These are phyloP conservation scores for Dryas integrifolia DNA, from an alignment of 331 rosid genomes.

Conservation along the genomic window DNA sequence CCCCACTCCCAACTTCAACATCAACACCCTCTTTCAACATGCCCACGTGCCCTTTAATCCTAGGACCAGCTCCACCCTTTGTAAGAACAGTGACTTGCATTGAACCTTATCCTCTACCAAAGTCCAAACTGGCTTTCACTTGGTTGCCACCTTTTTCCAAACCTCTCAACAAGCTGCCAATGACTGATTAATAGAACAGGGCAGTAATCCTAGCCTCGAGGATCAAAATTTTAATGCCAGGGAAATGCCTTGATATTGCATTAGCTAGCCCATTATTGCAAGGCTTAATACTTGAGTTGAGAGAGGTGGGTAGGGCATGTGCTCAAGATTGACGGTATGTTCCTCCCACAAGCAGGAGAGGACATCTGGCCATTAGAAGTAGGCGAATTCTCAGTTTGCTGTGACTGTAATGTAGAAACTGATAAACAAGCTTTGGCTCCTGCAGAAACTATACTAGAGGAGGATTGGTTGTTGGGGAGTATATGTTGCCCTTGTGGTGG, in stretches of 20 bases:
- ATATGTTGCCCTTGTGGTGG: conserved; percentile 39
- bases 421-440: conserved; percentile 16
- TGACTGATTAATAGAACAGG: neutral
- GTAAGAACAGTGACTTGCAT: neutral
- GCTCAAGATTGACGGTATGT: conserved; percentile 49
- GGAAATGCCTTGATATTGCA: neutral
- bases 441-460: conserved; percentile 15
- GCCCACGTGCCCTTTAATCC: neutral
- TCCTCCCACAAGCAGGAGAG: conserved; percentile 53
- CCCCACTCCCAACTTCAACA: neutral
- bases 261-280: neutral
- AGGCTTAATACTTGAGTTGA: conserved; percentile 45
- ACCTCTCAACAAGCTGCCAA: neutral
- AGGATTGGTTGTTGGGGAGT: conserved; percentile 30
- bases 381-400: conserved; percentile 37
- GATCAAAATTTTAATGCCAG: neutral
- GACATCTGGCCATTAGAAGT: conserved; percentile 40
- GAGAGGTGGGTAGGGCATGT: conserved; percentile 47
- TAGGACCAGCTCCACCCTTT: neutral
- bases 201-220: neutral
- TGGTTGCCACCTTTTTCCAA: neutral
- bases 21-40: neutral
- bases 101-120: neutral
- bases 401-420: conserved; percentile 34
- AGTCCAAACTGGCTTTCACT: neutral